Conservation (phyloP, 2,329 filamentous ascomycete species). For the Sporothrix globosa region DNA sequence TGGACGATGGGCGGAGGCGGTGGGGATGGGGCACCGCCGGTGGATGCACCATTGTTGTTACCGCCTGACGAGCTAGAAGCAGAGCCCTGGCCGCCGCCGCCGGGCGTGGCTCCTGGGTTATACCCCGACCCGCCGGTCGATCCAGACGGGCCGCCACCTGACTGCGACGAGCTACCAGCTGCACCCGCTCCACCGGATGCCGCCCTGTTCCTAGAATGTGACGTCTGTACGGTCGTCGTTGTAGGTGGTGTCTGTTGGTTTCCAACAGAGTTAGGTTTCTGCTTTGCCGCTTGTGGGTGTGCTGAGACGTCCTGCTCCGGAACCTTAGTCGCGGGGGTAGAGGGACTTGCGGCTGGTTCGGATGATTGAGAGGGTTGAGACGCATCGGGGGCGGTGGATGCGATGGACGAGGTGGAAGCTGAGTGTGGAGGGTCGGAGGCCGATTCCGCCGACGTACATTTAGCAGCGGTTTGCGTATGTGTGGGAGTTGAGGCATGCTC, state of each 20-base stretch:
- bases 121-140: slow-evolving; percentile 14
- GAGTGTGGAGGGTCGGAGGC: not conserved
- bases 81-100: not conserved
- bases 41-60: slow-evolving; percentile 46
- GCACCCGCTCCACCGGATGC: slow-evolving; percentile 31
- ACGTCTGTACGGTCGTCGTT: slow-evolving; percentile 12
- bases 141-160: slow-evolving; percentile 8
- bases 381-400: slow-evolving; percentile 13
- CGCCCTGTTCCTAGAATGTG: slow-evolving; percentile 39
- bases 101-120: not conserved
- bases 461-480: not conserved
- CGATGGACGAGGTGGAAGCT: slow-evolving; percentile 7
- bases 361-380: slow-evolving; percentile 10
- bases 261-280: slow-evolving; percentile 1
- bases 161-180: not conserved
- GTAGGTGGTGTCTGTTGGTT: slow-evolving; percentile 21
- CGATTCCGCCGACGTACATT: not conserved
- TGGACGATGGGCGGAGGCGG: slow-evolving; percentile 75
- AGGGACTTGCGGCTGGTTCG: not conserved
- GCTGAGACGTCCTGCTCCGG: not conserved
- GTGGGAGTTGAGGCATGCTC: not conserved
- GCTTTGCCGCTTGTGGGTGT: not conserved
- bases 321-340: slow-evolving; percentile 9
- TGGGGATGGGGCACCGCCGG: slow-evolving; percentile 39
- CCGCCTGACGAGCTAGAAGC: not conserved